Percentiles rank a stretch among this genome's conserved stretches.
These are phyloP conservation scores for Musa beccarii DNA, from an alignment of 176 grass and related monocot species.

Conservation along the genomic window DNA sequence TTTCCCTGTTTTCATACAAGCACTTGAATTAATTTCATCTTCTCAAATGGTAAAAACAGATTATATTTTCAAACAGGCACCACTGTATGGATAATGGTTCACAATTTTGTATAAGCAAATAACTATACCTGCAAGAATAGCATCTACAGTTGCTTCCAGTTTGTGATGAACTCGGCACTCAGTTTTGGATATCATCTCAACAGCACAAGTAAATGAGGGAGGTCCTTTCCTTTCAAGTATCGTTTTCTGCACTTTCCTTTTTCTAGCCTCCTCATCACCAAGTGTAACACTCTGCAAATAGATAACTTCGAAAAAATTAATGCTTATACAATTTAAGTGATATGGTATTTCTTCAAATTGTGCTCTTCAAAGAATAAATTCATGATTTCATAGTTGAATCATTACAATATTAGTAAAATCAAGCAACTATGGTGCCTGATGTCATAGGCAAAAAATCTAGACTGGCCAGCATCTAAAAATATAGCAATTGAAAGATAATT, in stretches of 20 bases:
- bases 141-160: slow-evolving; percentile 89
- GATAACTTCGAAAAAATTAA: not conserved
- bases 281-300: slow-evolving; percentile 82
- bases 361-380: not conserved
- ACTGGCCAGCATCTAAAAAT: no score
- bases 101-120: not conserved
- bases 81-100: not conserved
- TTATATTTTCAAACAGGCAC: slow-evolving; percentile 8
- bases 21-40: slow-evolving; percentile 2
- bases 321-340: not conserved
- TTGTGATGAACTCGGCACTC: slow-evolving; percentile 86
- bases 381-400: not conserved
- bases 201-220: slow-evolving; percentile 88
- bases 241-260: slow-evolving; percentile 94
- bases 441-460: no score
- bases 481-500: no score
- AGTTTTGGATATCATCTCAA: slow-evolving; percentile 92
- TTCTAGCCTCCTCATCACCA: slow-evolving; percentile 90
- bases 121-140: slow-evolving; percentile 74
- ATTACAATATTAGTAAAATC: no score
- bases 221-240: slow-evolving; percentile 96
- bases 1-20: slow-evolving; percentile 45
- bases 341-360: not conserved
- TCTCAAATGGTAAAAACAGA: not conserved
- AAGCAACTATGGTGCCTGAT: no score